Percentiles rank a stretch among this genome's conserved stretches.
Evolutionary conservation across 371 early-diverging fungal genomes (phyloP).

Genomic region (Mortierella sp.): DNA sequence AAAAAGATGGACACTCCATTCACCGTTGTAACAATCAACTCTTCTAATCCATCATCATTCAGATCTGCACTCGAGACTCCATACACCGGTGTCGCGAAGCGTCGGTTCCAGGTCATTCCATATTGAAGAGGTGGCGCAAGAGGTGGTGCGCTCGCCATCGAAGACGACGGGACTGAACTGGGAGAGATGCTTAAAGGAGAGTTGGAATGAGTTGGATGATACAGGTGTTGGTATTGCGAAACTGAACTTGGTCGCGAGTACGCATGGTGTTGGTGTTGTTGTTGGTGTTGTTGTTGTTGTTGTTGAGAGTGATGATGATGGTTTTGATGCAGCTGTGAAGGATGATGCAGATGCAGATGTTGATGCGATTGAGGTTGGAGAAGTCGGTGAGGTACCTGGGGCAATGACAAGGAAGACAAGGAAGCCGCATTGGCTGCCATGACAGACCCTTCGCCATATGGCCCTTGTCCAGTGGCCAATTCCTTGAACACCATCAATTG

Average conservation of each 20-base stretch:
- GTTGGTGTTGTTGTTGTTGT: constrained; percentile 11
- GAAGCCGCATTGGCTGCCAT: neutral
- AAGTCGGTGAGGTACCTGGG: neutral
- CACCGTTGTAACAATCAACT: constrained; percentile 76
- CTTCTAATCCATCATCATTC: constrained; percentile 77
- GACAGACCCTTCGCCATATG: neutral
- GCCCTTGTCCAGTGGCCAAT: constrained; percentile 45
- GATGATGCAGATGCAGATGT: neutral
- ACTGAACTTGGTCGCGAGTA: neutral
- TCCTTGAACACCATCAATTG: constrained; percentile 79
- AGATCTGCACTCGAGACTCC: constrained; percentile 73
- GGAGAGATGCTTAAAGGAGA: too few relatives aligned
- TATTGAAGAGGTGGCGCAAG: constrained; percentile 40
- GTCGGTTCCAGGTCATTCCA: constrained; percentile 71
- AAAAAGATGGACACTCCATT: constrained; percentile 64
- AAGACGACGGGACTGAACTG: too few relatives aligned
- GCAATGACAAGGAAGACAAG: constrained; percentile 1
- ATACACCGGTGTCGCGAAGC: constrained; percentile 79
- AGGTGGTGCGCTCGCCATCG: neutral
- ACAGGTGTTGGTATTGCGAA: neutral
- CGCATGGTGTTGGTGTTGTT: constrained; percentile 1
- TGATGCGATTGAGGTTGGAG: neutral
- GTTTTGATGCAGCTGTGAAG: constrained; percentile 2
- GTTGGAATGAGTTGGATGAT: too few relatives aligned
- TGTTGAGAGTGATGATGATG: neutral